Conservation (phyloP, 2,329 filamentous ascomycete genomes). For the Canariomyces notabilis region DNA sequence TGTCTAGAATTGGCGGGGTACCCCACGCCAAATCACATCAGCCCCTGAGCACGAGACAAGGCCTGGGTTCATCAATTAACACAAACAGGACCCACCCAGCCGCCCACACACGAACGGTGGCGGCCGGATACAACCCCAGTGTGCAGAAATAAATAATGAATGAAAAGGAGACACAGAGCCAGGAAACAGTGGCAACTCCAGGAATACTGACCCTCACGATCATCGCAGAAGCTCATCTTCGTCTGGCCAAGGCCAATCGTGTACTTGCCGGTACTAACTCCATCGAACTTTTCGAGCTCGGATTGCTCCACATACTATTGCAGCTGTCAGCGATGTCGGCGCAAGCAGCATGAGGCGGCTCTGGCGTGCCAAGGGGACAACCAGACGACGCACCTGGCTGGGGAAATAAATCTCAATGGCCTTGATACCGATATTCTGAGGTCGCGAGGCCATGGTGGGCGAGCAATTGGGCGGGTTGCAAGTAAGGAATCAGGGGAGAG, state of each 20-base stretch:
- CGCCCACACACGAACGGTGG: conserved; percentile 1
- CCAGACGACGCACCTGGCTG: conserved; percentile 61
- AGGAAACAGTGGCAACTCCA: background rate
- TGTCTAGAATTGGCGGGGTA: conserved; percentile 50
- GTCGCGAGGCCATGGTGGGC: conserved; percentile 42
- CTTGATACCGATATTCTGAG: conserved; percentile 87
- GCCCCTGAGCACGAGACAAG: conserved; percentile 19
- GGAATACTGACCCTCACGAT: conserved; percentile 66
- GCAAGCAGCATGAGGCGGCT: conserved; percentile 6
- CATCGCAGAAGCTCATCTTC: conserved; percentile 89
- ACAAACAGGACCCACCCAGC: too few relatives aligned
- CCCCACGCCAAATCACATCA: conserved; percentile 19
- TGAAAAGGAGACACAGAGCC: background rate
- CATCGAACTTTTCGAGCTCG: conserved; percentile 62
- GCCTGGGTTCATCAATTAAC: too few relatives aligned
- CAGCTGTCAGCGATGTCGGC: conserved; percentile 24
- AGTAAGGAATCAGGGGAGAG: background rate
- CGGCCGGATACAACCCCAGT: conserved; percentile 1
- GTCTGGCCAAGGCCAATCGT: conserved; percentile 88
- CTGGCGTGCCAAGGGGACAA: background rate
- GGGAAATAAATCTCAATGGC: conserved; percentile 89
- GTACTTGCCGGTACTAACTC: conserved; percentile 76
- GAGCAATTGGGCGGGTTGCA: conserved; percentile 17
- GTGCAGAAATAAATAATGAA: background rate
- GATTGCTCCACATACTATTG: conserved; percentile 74